Percentiles rank a stretch among this genome's conserved stretches.
Conservation (phyloP, 441 rosid genomes). For the Euphorbia corollata region DNA sequence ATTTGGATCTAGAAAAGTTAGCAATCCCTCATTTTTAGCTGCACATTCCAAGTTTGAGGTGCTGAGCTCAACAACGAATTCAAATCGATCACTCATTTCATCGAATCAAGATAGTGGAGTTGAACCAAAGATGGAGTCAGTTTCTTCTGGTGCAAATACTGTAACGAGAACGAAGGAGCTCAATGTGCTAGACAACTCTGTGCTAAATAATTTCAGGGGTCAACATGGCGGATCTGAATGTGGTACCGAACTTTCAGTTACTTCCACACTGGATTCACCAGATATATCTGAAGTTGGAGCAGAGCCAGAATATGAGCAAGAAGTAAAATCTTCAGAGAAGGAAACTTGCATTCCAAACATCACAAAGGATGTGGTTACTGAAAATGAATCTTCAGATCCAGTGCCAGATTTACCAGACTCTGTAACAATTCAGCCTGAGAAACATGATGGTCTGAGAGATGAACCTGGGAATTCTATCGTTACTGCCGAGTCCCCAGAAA, state of each 20-base stretch:
- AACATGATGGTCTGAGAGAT: slow-evolving; percentile 25
- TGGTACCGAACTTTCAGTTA: slow-evolving; percentile 80
- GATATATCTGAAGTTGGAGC: slow-evolving; percentile 52
- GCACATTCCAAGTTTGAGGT: slow-evolving; percentile 76
- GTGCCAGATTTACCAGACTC: slow-evolving; percentile 25
- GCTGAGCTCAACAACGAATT: slow-evolving; percentile 39
- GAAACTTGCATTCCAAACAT: slow-evolving; percentile 24
- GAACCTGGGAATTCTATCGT: slow-evolving; percentile 30
- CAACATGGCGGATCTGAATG: slow-evolving; percentile 69
- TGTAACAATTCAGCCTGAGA: slow-evolving; percentile 31
- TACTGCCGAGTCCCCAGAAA: slow-evolving; percentile 25
- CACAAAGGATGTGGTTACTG: slow-evolving; percentile 34
- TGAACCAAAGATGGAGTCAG: slow-evolving; percentile 34
- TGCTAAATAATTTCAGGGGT: slow-evolving; percentile 24
- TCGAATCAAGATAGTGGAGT: slow-evolving; percentile 37
- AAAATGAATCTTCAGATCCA: slow-evolving; percentile 26
- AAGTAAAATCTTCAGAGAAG: slow-evolving; percentile 33
- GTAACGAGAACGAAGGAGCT: slow-evolving; percentile 24
- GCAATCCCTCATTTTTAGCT: slow-evolving; percentile 58
- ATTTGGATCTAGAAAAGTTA: slow-evolving; percentile 45
- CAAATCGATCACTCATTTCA: slow-evolving; percentile 30
- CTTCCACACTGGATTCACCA: slow-evolving; percentile 83
- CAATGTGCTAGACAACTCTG: slow-evolving; percentile 29
- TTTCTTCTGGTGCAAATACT: slow-evolving; percentile 27
- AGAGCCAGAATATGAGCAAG: slow-evolving; percentile 30